Percentiles rank a stretch among this genome's conserved stretches.
Evolutionary conservation across 2,329 filamentous ascomycete genomes (phyloP).

Genomic region (Xylaria sp.): DNA sequence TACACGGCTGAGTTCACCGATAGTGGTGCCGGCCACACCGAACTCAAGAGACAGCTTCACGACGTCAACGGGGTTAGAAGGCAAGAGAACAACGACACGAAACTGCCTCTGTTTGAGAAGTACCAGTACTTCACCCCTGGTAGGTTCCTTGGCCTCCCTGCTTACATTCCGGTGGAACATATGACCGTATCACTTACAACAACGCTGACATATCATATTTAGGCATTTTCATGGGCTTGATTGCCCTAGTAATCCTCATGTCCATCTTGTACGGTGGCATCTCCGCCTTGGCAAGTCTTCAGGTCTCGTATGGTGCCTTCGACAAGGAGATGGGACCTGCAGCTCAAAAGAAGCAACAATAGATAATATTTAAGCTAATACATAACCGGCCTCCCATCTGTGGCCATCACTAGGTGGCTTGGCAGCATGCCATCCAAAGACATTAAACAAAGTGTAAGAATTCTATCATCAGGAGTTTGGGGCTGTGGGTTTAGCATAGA

Average conservation of each 20-base stretch:
- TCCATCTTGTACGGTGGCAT: slow-evolving; percentile 81
- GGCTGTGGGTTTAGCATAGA: slow-evolving; percentile 23
- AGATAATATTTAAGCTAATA: slow-evolving; percentile 23
- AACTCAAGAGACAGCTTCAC: slow-evolving; percentile 69
- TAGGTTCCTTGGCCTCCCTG: slow-evolving; percentile 47
- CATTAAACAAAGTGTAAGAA: slow-evolving; percentile 27
- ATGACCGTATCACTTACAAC: slow-evolving; percentile 13
- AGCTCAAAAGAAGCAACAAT: slow-evolving; percentile 81
- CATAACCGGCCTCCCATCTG: neutral
- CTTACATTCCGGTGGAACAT: neutral
- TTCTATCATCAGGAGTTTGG: slow-evolving; percentile 26
- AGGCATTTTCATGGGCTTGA: slow-evolving; percentile 89
- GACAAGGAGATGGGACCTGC: slow-evolving; percentile 94
- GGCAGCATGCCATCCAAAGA: slow-evolving; percentile 9
- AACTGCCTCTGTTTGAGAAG: slow-evolving; percentile 77
- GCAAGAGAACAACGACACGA: slow-evolving; percentile 50
- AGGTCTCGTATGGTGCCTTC: slow-evolving; percentile 93
- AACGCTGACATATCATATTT: neutral
- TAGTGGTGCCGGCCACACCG: slow-evolving; percentile 65
- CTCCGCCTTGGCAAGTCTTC: slow-evolving; percentile 75
- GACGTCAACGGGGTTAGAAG: slow-evolving; percentile 36
- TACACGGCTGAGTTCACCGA: slow-evolving; percentile 68
- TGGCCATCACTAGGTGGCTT: neutral
- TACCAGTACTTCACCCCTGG: slow-evolving; percentile 94
- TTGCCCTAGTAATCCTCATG: slow-evolving; percentile 73